Conservation (phyloP, 2,329 filamentous ascomycete genomes). For the Colletotrichum sp. region DNA sequence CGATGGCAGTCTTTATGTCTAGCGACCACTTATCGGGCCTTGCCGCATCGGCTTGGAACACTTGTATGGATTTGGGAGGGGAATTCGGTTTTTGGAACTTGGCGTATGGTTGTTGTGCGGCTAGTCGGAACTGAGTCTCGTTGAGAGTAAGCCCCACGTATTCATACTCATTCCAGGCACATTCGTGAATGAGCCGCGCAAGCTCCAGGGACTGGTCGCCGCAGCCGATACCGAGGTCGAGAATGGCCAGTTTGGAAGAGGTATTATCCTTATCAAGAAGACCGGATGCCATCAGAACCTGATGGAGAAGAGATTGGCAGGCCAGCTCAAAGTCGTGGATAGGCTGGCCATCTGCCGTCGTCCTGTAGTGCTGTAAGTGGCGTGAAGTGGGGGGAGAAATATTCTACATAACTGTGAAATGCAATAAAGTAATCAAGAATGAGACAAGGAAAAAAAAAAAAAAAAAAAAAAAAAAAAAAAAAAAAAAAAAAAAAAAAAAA, state of each 20-base stretch:
- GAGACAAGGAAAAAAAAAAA: not conserved
- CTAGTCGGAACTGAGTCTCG: constrained; percentile 43
- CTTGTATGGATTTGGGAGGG: constrained; percentile 27
- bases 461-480: not conserved
- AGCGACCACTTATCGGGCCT: constrained; percentile 46
- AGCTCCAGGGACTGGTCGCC: constrained; percentile 61
- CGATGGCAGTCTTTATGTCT: constrained; percentile 27
- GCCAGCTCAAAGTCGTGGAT: constrained; percentile 48
- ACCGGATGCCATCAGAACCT: constrained; percentile 49
- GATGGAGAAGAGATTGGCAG: constrained; percentile 50
- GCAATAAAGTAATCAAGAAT: not conserved
- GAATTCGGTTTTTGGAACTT: constrained; percentile 16
- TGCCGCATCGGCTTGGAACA: constrained; percentile 57
- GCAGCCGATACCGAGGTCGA: constrained; percentile 65
- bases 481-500: too few relatives aligned
- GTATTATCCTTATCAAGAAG: constrained; percentile 30
- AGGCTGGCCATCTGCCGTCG: constrained; percentile 28
- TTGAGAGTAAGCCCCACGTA: constrained; percentile 62
- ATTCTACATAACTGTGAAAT: not conserved
- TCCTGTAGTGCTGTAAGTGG: constrained; percentile 27
- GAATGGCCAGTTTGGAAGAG: constrained; percentile 34
- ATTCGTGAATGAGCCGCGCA: constrained; percentile 29
- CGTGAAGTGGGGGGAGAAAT: not conserved
- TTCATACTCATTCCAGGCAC: constrained; percentile 32
- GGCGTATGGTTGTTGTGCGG: constrained; percentile 33